Evolutionary conservation across 2,329 filamentous ascomycete genomes (phyloP).

Genomic region (Paecilomyces fulvus): DNA sequence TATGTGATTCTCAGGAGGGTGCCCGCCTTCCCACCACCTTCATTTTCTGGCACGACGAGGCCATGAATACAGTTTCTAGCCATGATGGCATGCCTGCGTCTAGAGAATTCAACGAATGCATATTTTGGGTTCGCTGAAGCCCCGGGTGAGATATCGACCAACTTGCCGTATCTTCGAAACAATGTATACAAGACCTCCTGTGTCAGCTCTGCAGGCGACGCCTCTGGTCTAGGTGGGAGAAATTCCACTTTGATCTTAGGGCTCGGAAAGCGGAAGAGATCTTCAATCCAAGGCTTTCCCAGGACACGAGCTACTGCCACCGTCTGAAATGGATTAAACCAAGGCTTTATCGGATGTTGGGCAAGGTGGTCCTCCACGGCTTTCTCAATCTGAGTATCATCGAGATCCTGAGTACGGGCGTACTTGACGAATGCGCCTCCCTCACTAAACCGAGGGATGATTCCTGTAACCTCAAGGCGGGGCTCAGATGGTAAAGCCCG

Average conservation of each 20-base stretch:
- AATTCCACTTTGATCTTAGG: conserved; percentile 75
- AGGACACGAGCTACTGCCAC: conserved; percentile 66
- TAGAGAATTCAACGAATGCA: conserved; percentile 68
- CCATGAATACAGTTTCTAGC: conserved; percentile 91
- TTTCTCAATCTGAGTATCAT: conserved; percentile 50
- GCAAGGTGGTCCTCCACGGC: conserved; percentile 56
- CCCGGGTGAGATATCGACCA: conserved; percentile 78
- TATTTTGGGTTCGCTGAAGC: conserved; percentile 77
- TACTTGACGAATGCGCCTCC: conserved; percentile 93
- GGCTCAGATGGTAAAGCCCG: conserved; percentile 56
- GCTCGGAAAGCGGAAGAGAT: conserved; percentile 75
- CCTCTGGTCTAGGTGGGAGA: conserved; percentile 62
- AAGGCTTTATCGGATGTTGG: conserved; percentile 68
- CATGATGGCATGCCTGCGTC: conserved; percentile 69
- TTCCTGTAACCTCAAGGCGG: conserved; percentile 65
- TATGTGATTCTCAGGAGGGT: conserved; percentile 77
- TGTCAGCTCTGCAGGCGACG: conserved; percentile 64
- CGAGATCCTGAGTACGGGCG: conserved; percentile 42
- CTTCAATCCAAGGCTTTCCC: conserved; percentile 88
- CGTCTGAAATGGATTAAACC: conserved; percentile 75
- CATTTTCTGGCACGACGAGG: conserved; percentile 57
- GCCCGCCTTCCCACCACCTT: conserved; percentile 65
- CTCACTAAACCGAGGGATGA: conserved; percentile 78
- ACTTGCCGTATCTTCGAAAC: conserved; percentile 84
- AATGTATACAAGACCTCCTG: conserved; percentile 81